phyloP scores from a whole-genome alignment of 306 rosid genomes.

The Trifolium pratense region DNA sequence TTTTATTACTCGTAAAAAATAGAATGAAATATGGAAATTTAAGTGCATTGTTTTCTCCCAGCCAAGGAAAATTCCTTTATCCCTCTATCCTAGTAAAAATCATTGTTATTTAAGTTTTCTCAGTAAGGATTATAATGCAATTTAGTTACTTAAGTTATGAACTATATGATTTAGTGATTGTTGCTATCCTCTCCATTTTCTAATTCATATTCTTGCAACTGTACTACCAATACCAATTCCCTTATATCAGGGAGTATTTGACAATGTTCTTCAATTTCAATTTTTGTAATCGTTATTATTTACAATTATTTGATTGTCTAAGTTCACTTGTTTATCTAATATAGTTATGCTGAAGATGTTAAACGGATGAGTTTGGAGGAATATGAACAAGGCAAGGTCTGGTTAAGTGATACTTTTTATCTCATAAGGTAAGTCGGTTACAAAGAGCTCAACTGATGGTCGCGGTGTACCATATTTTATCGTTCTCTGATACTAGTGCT shows the following conservation, averaged over 20 bases:
- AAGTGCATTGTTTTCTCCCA: not conserved
- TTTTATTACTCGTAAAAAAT: not conserved
- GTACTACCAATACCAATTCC: not conserved
- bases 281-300: conserved; percentile 21
- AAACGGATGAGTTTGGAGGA: conserved; percentile 77
- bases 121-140: not conserved
- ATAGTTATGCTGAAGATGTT: conserved; percentile 64
- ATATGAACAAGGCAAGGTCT: conserved; percentile 74
- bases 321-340: conserved; percentile 42
- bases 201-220: conserved; percentile 15
- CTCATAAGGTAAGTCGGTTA: conserved; percentile 72
- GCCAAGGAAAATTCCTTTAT: not conserved
- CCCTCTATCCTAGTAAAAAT: not conserved
- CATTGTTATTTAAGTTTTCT: not conserved
- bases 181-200: conserved; percentile 30
- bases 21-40: not conserved
- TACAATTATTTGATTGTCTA: conserved; percentile 29
- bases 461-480: conserved; percentile 18
- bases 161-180: conserved; percentile 18
- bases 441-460: conserved; percentile 28
- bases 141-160: conserved; percentile 9
- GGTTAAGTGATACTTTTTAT: conserved; percentile 76
- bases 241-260: conserved; percentile 28
- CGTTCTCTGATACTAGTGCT: conserved; percentile 23
- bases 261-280: conserved; percentile 25